Evolutionary conservation across 805 yeast genomes (phyloP), one percentile per base, ranked within the genome.

Genomic region (Spencermartinsiella europaea): DNA sequence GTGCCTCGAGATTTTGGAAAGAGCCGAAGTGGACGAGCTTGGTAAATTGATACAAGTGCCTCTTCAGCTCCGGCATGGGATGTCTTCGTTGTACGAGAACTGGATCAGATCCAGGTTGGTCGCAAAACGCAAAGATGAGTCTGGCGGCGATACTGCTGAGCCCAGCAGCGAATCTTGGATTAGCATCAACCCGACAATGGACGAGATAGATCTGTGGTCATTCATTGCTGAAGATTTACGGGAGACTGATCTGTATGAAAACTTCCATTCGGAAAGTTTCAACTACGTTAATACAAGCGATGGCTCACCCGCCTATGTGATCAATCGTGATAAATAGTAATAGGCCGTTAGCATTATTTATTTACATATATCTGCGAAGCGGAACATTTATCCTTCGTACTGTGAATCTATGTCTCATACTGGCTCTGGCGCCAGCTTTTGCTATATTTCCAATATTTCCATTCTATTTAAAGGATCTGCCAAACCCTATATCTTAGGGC

Each of bases 171-270:
- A 38, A 19, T 19, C 14, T 7, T 38, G 42, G 42, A 12, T 38
- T 20, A 38, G 16, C n/a, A 38, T 38, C 4, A 22, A 38, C 5
- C 42, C 42, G 5, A 38, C 31, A 5, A 22, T 22, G n/a, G 42
- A 38, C 15, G 42, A 38, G 15, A 21, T 38, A 34, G 42, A 22
- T 20, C 34, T 38, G 31, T 38, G 42, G 42, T 22, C 42, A n/a
- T 38, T 38, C 22, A 14, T 38, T 16, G 12, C 31, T 25, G 31
- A 25, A 12, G 31, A 12, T 12, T 7, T 25, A 12, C 31, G 31
- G 10, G 31, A 25, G 31, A 7, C 31, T 12, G 31, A 25, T 25
- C 7, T 25, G 10, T 12, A 7, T 7, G 31, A 25, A 7, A 25
- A 25, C 31, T 7, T 7, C 31, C 10, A 7, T 12, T 7, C 31